These are phyloP conservation scores for Tothia fuscella DNA, from an alignment of 2,329 filamentous ascomycete genomes.

Conservation along the genomic window DNA sequence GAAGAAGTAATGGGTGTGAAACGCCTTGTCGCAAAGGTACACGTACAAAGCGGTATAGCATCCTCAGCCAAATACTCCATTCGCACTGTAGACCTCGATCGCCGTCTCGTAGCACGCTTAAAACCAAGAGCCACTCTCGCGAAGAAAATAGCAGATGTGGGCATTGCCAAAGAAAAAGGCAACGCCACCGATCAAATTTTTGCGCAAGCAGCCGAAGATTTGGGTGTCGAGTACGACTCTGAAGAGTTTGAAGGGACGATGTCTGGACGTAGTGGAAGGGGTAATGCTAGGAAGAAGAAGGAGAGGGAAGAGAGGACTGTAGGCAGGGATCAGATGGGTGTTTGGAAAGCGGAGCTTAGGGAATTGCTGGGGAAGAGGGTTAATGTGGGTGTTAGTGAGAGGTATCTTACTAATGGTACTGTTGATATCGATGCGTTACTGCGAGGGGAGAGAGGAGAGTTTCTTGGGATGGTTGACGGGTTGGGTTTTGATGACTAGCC, in stretches of 20 bases:
- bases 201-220: constrained; percentile 71
- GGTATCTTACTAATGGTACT: constrained; percentile 64
- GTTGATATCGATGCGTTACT: constrained; percentile 67
- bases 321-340: constrained; percentile 61
- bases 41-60: constrained; percentile 40
- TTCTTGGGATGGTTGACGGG: constrained; percentile 5
- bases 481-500: constrained; percentile 6
- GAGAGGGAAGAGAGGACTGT: constrained; percentile 57
- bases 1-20: constrained; percentile 82
- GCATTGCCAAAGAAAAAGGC: constrained; percentile 76
- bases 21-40: constrained; percentile 77
- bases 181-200: constrained; percentile 77
- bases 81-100: constrained; percentile 70
- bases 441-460: constrained; percentile 30
- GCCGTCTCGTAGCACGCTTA: constrained; percentile 62
- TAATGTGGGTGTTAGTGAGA: constrained; percentile 79
- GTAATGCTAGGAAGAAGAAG: constrained; percentile 60
- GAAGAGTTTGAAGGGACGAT: constrained; percentile 63
- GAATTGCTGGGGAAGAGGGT: constrained; percentile 59
- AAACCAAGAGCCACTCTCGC: constrained; percentile 67
- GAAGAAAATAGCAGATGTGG: constrained; percentile 76
- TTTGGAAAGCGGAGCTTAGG: constrained; percentile 59
- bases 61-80: constrained; percentile 43
- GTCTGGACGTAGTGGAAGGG: constrained; percentile 47
- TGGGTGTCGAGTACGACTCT: constrained; percentile 87